Percentiles rank a stretch among this genome's conserved stretches.
phyloP scores from a whole-genome alignment of 352 stramenopile genomes.

The Phytophthora citricola region DNA sequence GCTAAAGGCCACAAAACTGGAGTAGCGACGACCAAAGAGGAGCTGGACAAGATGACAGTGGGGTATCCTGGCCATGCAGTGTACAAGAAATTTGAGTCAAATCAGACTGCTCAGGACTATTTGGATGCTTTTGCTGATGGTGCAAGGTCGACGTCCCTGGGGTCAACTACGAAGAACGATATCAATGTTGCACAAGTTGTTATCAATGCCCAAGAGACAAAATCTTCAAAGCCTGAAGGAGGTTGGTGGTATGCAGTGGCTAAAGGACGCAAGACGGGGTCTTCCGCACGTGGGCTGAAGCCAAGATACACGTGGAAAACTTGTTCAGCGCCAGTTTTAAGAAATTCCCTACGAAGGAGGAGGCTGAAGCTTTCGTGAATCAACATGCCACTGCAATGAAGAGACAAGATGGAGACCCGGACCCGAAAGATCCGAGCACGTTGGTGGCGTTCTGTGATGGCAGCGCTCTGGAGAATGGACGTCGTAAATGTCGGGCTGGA shows the following conservation, averaged over 20 bases:
- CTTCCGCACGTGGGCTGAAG: slow-evolving; percentile 62
- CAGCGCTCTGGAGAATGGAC: slow-evolving; percentile 72
- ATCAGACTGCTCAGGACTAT: slow-evolving; percentile 22
- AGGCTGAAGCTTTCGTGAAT: slow-evolving; percentile 61
- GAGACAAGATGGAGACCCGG: slow-evolving; percentile 29
- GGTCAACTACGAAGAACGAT: slow-evolving; percentile 3
- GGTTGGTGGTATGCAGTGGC: slow-evolving; percentile 62
- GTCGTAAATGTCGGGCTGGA: slow-evolving; percentile 52
- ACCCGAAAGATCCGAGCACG: slow-evolving; percentile 54
- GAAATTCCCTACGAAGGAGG: slow-evolving; percentile 55
- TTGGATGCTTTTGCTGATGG: slow-evolving; percentile 8
- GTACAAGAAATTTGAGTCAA: slow-evolving; percentile 24
- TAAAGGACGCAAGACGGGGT: slow-evolving; percentile 56
- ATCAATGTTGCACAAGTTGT: neutral
- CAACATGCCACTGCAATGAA: slow-evolving; percentile 28
- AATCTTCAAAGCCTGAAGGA: neutral
- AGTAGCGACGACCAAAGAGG: slow-evolving; percentile 43
- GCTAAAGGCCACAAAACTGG: slow-evolving; percentile 45
- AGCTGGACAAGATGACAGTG: slow-evolving; percentile 32
- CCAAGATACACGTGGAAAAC: slow-evolving; percentile 60
- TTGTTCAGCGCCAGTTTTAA: slow-evolving; percentile 63
- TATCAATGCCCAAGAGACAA: neutral
- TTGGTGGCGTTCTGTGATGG: slow-evolving; percentile 86
- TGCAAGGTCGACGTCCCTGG: slow-evolving; percentile 9
- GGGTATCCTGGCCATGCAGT: slow-evolving; percentile 19